phyloP scores from a whole-genome alignment of 305 asterid species.

The Withania somnifera region DNA sequence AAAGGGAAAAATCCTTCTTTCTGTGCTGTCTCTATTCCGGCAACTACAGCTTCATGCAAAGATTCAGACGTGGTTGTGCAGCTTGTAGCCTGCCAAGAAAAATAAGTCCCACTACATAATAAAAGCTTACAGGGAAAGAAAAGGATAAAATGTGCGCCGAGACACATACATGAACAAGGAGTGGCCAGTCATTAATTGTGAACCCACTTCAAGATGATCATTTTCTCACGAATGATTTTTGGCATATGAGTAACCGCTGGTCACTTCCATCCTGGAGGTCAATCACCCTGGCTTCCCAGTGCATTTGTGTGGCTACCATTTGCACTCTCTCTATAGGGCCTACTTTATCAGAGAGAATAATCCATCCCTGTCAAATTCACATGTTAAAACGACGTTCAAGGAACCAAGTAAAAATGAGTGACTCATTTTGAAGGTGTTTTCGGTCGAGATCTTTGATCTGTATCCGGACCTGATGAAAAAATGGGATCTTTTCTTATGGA shows the following conservation, averaged over 20 bases:
- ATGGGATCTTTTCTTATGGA: no score
- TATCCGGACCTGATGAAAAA: no score
- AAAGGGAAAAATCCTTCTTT: slow-evolving; percentile 3
- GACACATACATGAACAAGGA: background rate
- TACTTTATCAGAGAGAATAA: slow-evolving; percentile 60
- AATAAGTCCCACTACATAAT: background rate
- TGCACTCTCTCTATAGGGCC: slow-evolving; percentile 56
- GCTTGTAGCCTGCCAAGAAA: background rate
- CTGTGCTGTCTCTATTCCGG: slow-evolving; percentile 2
- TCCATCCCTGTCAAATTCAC: slow-evolving; percentile 62
- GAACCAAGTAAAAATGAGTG: background rate
- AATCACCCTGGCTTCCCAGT: slow-evolving; percentile 92
- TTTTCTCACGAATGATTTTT: slow-evolving; percentile 75
- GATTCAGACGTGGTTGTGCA: background rate
- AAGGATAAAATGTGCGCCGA: no score
- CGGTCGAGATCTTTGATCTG: no score
- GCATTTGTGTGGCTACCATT: slow-evolving; percentile 54
- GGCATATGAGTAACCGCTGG: slow-evolving; percentile 75
- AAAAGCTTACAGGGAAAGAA: background rate
- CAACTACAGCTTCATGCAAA: slow-evolving; percentile 13
- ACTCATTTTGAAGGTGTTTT: background rate
- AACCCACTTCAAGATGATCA: slow-evolving; percentile 19
- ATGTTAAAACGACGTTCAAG: background rate
- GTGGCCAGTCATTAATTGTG: slow-evolving; percentile 26
- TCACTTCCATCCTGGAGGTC: slow-evolving; percentile 85